Evolutionary conservation across 176 grass and related monocot genomes (phyloP).

Genomic region (Stipa capillata): DNA sequence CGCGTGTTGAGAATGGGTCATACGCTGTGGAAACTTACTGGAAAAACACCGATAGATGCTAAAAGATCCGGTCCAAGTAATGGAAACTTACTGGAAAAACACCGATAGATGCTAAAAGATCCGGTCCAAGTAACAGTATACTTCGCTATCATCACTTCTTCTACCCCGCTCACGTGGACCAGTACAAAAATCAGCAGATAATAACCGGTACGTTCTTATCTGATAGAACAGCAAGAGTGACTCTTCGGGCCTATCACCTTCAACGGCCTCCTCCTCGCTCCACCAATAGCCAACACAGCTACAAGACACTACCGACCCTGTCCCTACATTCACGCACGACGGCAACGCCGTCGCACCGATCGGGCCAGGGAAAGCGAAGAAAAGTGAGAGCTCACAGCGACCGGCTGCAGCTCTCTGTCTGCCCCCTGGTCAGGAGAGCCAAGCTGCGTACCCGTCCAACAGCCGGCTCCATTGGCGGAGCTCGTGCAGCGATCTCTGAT

Average conservation of each 20-base stretch:
- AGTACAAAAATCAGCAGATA: not conserved
- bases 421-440: not conserved
- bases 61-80: not conserved
- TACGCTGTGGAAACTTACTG: no score
- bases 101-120: no score
- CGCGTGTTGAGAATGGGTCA: no score
- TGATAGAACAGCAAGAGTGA: not conserved
- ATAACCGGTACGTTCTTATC: constrained; percentile 14
- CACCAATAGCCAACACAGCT: not conserved
- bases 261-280: not conserved
- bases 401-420: not conserved
- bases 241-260: not conserved
- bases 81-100: no score
- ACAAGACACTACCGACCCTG: not conserved
- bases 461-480: not conserved
- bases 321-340: not conserved
- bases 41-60: no score
- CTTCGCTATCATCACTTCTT: not conserved
- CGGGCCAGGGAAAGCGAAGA: not conserved
- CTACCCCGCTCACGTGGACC: not conserved
- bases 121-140: not conserved
- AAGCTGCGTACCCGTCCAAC: not conserved
- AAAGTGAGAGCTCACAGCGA: not conserved
- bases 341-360: not conserved
- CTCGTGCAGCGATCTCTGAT: not conserved